Evolutionary conservation across 805 yeast genomes (phyloP).

Genomic region (Suhomyces sp.): DNA sequence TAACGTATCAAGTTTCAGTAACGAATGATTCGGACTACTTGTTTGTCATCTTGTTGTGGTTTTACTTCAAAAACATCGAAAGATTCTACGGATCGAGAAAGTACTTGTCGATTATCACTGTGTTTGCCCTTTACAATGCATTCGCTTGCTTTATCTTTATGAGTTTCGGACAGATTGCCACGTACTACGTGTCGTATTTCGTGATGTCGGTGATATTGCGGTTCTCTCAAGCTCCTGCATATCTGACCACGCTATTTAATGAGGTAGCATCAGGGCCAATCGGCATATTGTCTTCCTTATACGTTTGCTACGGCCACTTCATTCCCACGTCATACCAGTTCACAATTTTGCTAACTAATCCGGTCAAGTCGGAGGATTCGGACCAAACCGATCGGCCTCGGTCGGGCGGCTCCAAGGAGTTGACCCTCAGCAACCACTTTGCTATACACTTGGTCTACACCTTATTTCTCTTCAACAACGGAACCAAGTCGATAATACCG

Average conservation of each 20-base stretch:
- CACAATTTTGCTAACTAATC: constrained; percentile 26
- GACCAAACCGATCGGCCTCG: background rate
- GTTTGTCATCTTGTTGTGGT: constrained; percentile 43
- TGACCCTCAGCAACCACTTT: constrained; percentile 36
- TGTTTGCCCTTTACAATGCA: constrained; percentile 49
- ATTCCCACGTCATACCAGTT: constrained; percentile 37
- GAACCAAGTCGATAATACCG: constrained; percentile 34
- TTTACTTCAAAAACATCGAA: constrained; percentile 55
- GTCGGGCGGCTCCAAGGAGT: constrained; percentile 10
- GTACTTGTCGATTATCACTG: constrained; percentile 44
- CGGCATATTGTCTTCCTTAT: constrained; percentile 38
- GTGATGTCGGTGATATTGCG: constrained; percentile 5
- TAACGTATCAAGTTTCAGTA: constrained; percentile 50
- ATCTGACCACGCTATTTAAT: constrained; percentile 31
- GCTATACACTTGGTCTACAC: constrained; percentile 38
- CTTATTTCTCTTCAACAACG: constrained; percentile 37
- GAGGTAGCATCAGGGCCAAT: constrained; percentile 39
- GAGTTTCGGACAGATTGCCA: constrained; percentile 39
- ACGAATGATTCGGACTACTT: constrained; percentile 59
- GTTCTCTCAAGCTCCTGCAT: constrained; percentile 3
- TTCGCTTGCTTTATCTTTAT: constrained; percentile 35
- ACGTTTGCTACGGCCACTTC: constrained; percentile 34
- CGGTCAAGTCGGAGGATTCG: constrained; percentile 6
- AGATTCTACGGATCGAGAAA: constrained; percentile 55
- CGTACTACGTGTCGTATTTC: constrained; percentile 10